Percentiles rank a stretch among this genome's conserved stretches.
These are phyloP conservation scores for Leccinum subrobustum DNA, from an alignment of 1,284 basidiomycete genomes.

Conservation along the genomic window DNA sequence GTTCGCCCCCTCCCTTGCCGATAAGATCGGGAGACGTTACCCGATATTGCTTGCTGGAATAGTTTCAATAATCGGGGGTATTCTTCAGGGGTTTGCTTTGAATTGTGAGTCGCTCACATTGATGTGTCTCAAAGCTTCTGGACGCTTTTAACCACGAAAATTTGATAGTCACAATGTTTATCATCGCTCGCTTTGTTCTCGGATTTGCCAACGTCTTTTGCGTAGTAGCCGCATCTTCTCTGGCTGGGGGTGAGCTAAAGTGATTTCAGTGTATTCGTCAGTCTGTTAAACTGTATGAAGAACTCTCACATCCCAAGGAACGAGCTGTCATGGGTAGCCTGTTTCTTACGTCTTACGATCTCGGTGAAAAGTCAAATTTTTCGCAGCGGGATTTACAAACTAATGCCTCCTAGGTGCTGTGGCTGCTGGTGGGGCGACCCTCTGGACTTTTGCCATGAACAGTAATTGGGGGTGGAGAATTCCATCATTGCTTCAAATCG, in stretches of 20 bases:
- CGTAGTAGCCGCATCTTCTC: slow-evolving; percentile 14
- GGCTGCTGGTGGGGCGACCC: slow-evolving; percentile 34
- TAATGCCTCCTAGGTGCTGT: slow-evolving; percentile 11
- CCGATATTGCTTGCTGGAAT: slow-evolving; percentile 19
- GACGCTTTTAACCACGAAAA: not conserved
- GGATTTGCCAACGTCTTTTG: slow-evolving; percentile 13
- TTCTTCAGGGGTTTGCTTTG: slow-evolving; percentile 19
- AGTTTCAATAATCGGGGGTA: slow-evolving; percentile 13
- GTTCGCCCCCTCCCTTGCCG: slow-evolving; percentile 11
- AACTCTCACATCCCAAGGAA: slow-evolving; percentile 25
- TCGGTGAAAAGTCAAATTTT: slow-evolving; percentile 5
- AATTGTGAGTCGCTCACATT: slow-evolving; percentile 13
- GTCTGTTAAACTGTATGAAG: slow-evolving; percentile 4
- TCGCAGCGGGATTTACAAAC: not conserved
- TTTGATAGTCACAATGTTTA: slow-evolving; percentile 16
- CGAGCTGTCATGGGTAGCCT: slow-evolving; percentile 15
- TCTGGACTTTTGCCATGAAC: slow-evolving; percentile 47
- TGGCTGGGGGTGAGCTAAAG: slow-evolving; percentile 18
- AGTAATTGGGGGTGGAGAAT: slow-evolving; percentile 57
- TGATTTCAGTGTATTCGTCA: not conserved
- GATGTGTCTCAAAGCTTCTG: too few species aligned
- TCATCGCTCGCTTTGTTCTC: slow-evolving; percentile 21
- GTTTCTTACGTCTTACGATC: slow-evolving; percentile 8
- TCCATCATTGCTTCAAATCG: slow-evolving; percentile 54
- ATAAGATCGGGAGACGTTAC: slow-evolving; percentile 19